phyloP scores from a whole-genome alignment of 805 yeast species.

The Ogataea paraovalis region DNA sequence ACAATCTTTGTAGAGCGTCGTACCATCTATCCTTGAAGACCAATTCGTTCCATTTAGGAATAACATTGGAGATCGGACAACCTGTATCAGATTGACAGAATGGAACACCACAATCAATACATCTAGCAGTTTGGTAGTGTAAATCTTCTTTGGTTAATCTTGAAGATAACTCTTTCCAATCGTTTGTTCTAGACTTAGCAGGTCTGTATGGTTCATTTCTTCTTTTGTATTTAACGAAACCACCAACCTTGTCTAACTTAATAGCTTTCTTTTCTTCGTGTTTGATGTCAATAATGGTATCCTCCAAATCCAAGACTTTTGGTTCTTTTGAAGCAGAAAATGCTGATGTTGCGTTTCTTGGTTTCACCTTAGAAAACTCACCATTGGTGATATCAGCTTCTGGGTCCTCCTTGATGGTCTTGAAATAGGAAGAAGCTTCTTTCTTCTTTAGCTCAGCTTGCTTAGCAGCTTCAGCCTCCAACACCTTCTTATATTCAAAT shows the following conservation, averaged over 20 bases:
- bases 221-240: conserved; percentile 91
- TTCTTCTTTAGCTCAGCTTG: conserved; percentile 60
- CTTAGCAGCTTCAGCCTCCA: conserved; percentile 69
- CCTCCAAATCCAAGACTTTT: conserved; percentile 83
- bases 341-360: conserved; percentile 36
- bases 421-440: conserved; percentile 63
- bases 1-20: conserved; percentile 84
- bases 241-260: conserved; percentile 75
- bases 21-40: conserved; percentile 94
- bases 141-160: conserved; percentile 84
- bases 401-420: conserved; percentile 75
- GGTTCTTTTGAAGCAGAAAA: conserved; percentile 55
- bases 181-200: conserved; percentile 70
- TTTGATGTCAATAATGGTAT: conserved; percentile 68
- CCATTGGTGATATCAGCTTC: conserved; percentile 87
- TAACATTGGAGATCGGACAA: conserved; percentile 94
- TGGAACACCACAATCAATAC: conserved; percentile 99
- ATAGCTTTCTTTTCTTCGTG: conserved; percentile 60
- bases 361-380: conserved; percentile 62
- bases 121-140: conserved; percentile 89
- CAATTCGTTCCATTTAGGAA: conserved; percentile 97
- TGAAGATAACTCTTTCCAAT: conserved; percentile 87
- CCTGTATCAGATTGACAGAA: conserved; percentile 98
- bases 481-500: conserved; percentile 81
- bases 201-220: conserved; percentile 83